phyloP scores from a whole-genome alignment of 176 grass and related monocot species.

The Oryza australiensis region DNA sequence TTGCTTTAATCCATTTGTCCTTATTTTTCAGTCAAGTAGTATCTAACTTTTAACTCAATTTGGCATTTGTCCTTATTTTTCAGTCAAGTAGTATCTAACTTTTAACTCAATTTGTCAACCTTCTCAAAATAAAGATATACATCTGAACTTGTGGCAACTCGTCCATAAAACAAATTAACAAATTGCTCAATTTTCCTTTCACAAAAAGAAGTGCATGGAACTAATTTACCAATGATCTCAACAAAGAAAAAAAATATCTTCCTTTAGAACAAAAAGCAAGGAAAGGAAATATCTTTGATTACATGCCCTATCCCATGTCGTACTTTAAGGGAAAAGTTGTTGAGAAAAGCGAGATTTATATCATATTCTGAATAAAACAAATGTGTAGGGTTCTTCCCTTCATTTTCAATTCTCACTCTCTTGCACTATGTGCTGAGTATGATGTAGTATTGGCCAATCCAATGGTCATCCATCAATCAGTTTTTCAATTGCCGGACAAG shows the following conservation, averaged over 20 bases:
- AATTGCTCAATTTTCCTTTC: not conserved
- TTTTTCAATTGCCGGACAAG: slow-evolving; percentile 3
- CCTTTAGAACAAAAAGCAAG: not conserved
- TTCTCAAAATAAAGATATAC: not conserved
- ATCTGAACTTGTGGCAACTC: not conserved
- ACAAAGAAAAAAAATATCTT: not conserved
- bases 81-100: not conserved
- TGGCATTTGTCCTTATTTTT: not conserved
- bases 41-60: not conserved
- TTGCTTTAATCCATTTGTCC: not conserved
- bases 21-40: not conserved
- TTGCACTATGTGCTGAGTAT: not conserved
- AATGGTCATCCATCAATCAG: not conserved
- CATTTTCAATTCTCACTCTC: not conserved
- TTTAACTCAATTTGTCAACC: slow-evolving; percentile 2
- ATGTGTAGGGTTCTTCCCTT: not conserved
- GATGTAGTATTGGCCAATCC: not conserved
- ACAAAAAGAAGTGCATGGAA: not conserved
- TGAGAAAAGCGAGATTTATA: not conserved
- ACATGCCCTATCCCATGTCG: not conserved
- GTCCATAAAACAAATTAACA: not conserved
- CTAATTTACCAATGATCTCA: not conserved
- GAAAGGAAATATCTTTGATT: not conserved
- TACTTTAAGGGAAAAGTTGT: not conserved
- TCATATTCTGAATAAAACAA: not conserved